Evolutionary conservation across 192 early-diverging fungal genomes (phyloP).

Genomic region (Phycomyces blakesleeanus): DNA sequence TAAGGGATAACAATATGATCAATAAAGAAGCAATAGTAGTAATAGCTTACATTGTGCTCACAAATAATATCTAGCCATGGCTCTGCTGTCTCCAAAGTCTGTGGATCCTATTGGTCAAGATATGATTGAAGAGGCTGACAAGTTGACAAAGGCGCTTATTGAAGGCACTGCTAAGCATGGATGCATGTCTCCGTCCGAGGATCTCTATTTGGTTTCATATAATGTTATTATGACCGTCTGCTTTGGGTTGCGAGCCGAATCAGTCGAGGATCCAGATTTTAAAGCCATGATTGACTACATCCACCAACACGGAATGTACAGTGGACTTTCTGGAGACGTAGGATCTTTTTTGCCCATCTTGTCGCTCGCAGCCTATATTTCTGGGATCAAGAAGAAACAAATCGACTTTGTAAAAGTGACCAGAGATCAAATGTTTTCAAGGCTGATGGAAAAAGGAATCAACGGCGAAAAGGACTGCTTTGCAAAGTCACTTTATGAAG

Average conservation of each 20-base stretch:
- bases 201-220: neutral
- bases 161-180: neutral
- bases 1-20: too few relatives aligned
- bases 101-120: neutral
- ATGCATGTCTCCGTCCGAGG: neutral
- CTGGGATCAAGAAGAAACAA: neutral
- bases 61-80: neutral
- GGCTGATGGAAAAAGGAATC: neutral
- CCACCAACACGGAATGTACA: neutral
- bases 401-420: neutral
- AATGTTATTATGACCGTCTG: slow-evolving; percentile 1
- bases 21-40: too few relatives aligned
- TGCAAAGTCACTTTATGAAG: too few relatives aligned
- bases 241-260: neutral
- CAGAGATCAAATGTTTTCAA: neutral
- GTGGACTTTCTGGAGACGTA: neutral
- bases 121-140: neutral
- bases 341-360: neutral
- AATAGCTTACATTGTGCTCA: neutral
- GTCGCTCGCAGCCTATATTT: neutral
- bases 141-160: neutral
- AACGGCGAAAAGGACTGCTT: too few relatives aligned
- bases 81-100: slow-evolving; percentile 4
- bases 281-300: neutral
- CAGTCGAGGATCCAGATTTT: slow-evolving; percentile 6